Evolutionary conservation across 225 moss, liverwort and hornwort species (phyloP).

Genomic region (Pseudisothecium myosuroides): DNA sequence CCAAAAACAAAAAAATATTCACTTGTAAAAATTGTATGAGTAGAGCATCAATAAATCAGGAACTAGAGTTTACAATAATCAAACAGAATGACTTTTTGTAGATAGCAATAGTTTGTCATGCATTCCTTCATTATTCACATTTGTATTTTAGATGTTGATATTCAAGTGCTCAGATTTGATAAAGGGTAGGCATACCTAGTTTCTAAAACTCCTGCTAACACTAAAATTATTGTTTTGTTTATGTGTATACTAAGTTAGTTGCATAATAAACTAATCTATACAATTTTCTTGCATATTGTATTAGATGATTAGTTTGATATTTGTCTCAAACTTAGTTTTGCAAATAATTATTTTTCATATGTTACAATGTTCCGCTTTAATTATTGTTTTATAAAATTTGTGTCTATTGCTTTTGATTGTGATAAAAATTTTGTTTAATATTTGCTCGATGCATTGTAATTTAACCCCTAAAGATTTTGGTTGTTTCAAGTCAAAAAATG

Average conservation of each 20-base stretch:
- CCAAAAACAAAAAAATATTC: not conserved
- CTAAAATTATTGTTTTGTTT: not conserved
- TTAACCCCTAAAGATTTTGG: accelerated
- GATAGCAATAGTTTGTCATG: not conserved
- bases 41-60: not conserved
- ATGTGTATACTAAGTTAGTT: not conserved
- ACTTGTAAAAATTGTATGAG: not conserved
- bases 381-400: not conserved
- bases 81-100: not conserved
- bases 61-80: not conserved
- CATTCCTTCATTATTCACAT: not conserved
- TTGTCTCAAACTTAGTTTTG: not conserved
- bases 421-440: no score
- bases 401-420: not conserved
- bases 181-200: not conserved
- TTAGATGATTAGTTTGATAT: not conserved
- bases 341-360: not conserved
- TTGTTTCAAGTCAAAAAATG: not conserved
- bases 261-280: not conserved
- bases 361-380: not conserved
- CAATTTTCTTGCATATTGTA: not conserved
- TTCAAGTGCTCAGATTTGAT: not conserved
- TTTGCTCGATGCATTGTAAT: not conserved
- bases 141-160: not conserved
- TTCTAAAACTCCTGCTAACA: not conserved